Conservation (phyloP, 257 asterid genomes). For the Schizonepeta tenuifolia region DNA sequence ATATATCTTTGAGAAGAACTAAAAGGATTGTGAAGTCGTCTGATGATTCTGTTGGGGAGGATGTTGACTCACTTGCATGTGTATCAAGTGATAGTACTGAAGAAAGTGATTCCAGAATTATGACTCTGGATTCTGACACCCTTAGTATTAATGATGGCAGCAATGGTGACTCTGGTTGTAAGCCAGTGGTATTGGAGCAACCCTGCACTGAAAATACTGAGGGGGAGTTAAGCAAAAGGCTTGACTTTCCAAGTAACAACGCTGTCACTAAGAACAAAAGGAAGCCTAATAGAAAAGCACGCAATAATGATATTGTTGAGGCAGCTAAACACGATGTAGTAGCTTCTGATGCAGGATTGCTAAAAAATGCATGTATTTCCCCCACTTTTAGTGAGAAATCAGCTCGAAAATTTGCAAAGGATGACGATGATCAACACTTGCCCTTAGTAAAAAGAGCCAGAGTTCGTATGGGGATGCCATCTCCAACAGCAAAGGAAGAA, state of each 20-base stretch:
- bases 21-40: slow-evolving; percentile 59
- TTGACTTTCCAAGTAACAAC: slow-evolving; percentile 63
- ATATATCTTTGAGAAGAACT: slow-evolving; percentile 65
- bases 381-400: slow-evolving; percentile 52
- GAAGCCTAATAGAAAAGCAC: slow-evolving; percentile 72
- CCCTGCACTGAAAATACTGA: slow-evolving; percentile 49
- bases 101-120: slow-evolving; percentile 66
- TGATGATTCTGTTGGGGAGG: slow-evolving; percentile 60
- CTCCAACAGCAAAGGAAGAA: slow-evolving; percentile 49
- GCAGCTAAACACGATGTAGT: slow-evolving; percentile 44
- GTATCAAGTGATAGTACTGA: slow-evolving; percentile 63
- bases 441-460: slow-evolving; percentile 94
- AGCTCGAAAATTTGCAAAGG: slow-evolving; percentile 49
- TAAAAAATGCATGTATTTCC: slow-evolving; percentile 44
- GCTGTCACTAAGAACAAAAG: slow-evolving; percentile 70
- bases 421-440: slow-evolving; percentile 88
- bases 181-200: slow-evolving; percentile 43
- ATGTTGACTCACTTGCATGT: slow-evolving; percentile 51
- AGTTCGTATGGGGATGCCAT: slow-evolving; percentile 78
- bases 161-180: slow-evolving; percentile 59
- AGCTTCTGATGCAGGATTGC: slow-evolving; percentile 49
- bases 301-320: slow-evolving; percentile 45
- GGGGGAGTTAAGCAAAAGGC: slow-evolving; percentile 56
- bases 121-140: slow-evolving; percentile 66
- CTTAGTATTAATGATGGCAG: slow-evolving; percentile 61